Base-by-base conservation (phyloP, 805 yeast genomes). In the Kuraishia borneana region DNA sequence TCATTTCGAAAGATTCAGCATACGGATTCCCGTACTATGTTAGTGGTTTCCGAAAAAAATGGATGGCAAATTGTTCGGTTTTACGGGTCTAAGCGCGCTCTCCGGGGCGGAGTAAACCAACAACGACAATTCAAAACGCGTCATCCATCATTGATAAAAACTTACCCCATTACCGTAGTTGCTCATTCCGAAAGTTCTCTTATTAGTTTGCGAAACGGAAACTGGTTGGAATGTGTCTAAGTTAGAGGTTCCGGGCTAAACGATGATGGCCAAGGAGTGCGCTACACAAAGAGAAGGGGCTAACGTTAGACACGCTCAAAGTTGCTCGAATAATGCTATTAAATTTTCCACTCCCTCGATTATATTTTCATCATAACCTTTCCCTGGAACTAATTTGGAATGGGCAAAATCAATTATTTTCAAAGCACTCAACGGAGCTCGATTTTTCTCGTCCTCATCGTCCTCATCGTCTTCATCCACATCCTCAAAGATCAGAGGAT, bases 341-440 rank as follows among this genome's bases (percentile, higher is more conserved):
- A 87, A 52, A 41, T 70, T 76, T 43, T 76, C 79, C 2, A 88
- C 59, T 0, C 96, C 97, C 10, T 56, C 58, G 2, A 85, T 51
- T 2, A 78, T 58, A 47, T 83, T 81, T 31, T 73, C 82, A 53
- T 87, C 96, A 14, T 70, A 70, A 0, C 87, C 85, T 37, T 66
- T 38, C 0, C 80, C 83, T 0, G 76, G 75, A 0, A 68, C 64
- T 38, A 70, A 57, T 40, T 60, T 69, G 0, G 96, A 72, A 51
- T 92, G 97, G 1, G 96, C 96, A 61, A 92, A 87, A 54, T 92
- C 98, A 5, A 92, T 85, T 32, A 88, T 46, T 26, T 74, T 67
- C 34, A 85, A 57, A 5, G 71, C 57, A 39, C 88, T 78, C 32
- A 83, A 50, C 0, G 68, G 61, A 1, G 53, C 36, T 6, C 42